Conservation (phyloP, 495 filamentous ascomycete species). For the Oleoguttula mirabilis region DNA sequence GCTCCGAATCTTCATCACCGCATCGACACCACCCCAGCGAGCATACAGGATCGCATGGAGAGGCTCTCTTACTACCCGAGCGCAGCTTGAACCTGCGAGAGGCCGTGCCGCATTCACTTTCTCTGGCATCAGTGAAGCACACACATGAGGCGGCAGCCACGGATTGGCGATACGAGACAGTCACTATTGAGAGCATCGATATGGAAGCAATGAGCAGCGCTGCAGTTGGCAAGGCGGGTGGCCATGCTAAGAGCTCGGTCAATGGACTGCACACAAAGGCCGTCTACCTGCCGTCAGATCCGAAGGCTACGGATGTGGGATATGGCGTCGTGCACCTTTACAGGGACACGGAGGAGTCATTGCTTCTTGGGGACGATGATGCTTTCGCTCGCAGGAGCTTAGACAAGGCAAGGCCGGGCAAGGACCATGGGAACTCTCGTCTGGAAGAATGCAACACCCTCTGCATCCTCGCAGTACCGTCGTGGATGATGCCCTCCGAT, state of each 20-base stretch:
- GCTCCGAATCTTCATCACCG: conserved; percentile 9
- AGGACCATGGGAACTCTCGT: conserved; percentile 23
- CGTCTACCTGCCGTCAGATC: conserved; percentile 59
- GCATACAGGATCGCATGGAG: conserved; percentile 3
- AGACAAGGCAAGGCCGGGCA: conserved; percentile 4
- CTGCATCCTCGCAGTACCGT: conserved; percentile 89
- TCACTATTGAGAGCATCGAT: conserved; percentile 56
- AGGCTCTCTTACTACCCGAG: conserved; percentile 17
- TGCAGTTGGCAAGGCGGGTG: background rate
- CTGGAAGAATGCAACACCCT: conserved; percentile 73
- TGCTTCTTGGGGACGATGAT: conserved; percentile 36
- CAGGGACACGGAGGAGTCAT: conserved; percentile 67
- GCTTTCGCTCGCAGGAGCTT: conserved; percentile 10
- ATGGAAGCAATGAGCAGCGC: conserved; percentile 36
- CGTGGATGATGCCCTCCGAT: conserved; percentile 80
- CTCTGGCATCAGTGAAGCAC: conserved; percentile 6
- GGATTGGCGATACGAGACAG: conserved; percentile 53
- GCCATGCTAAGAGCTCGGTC: conserved; percentile 20
- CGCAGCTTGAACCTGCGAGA: conserved; percentile 8
- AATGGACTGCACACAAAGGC: conserved; percentile 60
- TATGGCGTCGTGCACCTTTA: conserved; percentile 95
- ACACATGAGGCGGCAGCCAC: conserved; percentile 21
- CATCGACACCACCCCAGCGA: background rate
- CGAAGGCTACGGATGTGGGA: conserved; percentile 67
- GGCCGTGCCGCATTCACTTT: conserved; percentile 8